Conservation (phyloP, 768 basidiomycete genomes). For the Suillus paluster region DNA sequence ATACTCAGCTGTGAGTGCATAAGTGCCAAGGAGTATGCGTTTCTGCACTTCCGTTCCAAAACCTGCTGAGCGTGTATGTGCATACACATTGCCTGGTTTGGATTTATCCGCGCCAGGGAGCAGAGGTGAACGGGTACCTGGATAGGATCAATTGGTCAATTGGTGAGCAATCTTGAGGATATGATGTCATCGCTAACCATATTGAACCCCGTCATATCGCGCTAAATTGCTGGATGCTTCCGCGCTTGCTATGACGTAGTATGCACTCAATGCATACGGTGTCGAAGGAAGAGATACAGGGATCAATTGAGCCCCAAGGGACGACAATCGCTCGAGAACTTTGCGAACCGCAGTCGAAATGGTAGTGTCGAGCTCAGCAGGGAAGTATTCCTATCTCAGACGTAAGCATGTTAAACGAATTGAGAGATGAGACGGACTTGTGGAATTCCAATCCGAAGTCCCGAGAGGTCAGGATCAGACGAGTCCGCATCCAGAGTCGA, state of each 20-base stretch:
- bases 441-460: constrained; percentile 77
- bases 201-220: constrained; percentile 86
- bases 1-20: constrained; percentile 90
- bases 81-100: constrained; percentile 62
- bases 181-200: constrained; percentile 52
- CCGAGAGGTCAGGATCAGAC: constrained; percentile 40
- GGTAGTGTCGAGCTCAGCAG: constrained; percentile 57
- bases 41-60: constrained; percentile 88
- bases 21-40: constrained; percentile 87
- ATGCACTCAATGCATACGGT: constrained; percentile 82
- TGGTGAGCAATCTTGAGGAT: background rate
- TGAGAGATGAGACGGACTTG: constrained; percentile 47
- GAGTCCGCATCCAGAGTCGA: background rate
- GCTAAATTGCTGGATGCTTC: constrained; percentile 94
- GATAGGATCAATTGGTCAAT: background rate
- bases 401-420: background rate
- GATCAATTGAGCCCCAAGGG: constrained; percentile 66
- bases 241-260: constrained; percentile 94
- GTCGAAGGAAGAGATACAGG: constrained; percentile 77
- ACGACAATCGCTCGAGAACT: constrained; percentile 45
- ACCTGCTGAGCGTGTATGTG: constrained; percentile 64
- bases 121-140: constrained; percentile 57
- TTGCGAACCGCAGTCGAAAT: constrained; percentile 51
- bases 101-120: constrained; percentile 45
- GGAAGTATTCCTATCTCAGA: constrained; percentile 73